phyloP scores from a whole-genome alignment of 1,139 yeast species.

The Geotrichum reessii region DNA sequence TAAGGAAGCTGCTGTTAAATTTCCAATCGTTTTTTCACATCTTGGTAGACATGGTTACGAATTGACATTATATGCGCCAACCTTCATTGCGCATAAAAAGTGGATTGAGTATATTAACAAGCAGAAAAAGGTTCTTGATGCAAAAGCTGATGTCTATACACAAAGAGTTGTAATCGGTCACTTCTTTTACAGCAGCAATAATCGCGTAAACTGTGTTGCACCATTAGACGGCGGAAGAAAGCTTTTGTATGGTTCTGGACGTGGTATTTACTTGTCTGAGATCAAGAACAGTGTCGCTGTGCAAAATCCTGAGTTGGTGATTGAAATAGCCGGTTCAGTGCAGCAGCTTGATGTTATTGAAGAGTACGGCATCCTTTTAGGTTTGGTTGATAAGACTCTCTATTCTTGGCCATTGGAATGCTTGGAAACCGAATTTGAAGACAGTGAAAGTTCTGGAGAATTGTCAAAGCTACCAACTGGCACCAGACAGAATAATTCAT shows the following conservation, averaged over 20 bases:
- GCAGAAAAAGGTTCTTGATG: slow-evolving; percentile 70
- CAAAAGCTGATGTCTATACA: slow-evolving; percentile 72
- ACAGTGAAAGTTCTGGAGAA: background rate
- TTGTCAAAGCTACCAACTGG: background rate
- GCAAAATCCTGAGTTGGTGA: slow-evolving; percentile 67
- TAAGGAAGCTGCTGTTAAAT: slow-evolving; percentile 31
- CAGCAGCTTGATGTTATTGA: slow-evolving; percentile 89
- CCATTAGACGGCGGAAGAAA: slow-evolving; percentile 95
- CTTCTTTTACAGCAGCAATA: slow-evolving; percentile 61
- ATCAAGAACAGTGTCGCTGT: slow-evolving; percentile 47
- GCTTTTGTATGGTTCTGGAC: slow-evolving; percentile 82
- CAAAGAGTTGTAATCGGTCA: slow-evolving; percentile 59
- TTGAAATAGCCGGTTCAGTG: slow-evolving; percentile 61
- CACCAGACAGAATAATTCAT: slow-evolving; percentile 28
- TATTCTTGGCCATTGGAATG: slow-evolving; percentile 83
- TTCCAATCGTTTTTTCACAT: slow-evolving; percentile 50
- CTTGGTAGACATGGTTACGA: slow-evolving; percentile 62
- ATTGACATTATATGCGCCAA: slow-evolving; percentile 59
- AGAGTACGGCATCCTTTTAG: slow-evolving; percentile 78
- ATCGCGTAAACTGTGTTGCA: slow-evolving; percentile 79
- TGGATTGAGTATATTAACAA: slow-evolving; percentile 70
- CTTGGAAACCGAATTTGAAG: slow-evolving; percentile 38
- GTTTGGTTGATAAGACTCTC: slow-evolving; percentile 74
- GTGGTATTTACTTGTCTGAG: slow-evolving; percentile 77
- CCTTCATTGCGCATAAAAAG: slow-evolving; percentile 68